These are phyloP conservation scores for Magnusiomyces sp. DNA, from an alignment of 1,139 yeast species.

Conservation along the genomic window DNA sequence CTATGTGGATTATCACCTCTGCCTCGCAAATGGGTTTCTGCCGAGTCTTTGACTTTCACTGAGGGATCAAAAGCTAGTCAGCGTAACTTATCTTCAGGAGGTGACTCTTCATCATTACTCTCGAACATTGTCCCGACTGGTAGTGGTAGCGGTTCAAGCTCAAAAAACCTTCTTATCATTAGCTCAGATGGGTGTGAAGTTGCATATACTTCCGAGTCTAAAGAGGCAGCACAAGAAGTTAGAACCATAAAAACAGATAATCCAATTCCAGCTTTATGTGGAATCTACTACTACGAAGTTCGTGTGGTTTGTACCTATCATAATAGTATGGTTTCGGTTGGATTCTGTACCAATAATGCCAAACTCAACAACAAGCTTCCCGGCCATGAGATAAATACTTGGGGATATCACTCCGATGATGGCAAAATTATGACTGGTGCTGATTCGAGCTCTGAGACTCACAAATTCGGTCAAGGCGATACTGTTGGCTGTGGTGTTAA, in stretches of 20 bases:
- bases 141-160: no score
- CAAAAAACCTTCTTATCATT: no score
- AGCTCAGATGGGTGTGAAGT: slow-evolving; percentile 11
- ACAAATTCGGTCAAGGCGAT: slow-evolving; percentile 47
- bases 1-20: no score
- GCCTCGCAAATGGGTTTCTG: no score
- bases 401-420: slow-evolving; percentile 53
- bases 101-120: no score
- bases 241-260: slow-evolving; percentile 36
- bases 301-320: slow-evolving; percentile 29
- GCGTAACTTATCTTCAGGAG: no score
- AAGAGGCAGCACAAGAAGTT: slow-evolving; percentile 16
- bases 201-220: slow-evolving; percentile 14
- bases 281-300: slow-evolving; percentile 52
- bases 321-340: slow-evolving; percentile 27
- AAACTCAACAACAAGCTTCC: slow-evolving; percentile 32
- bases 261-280: slow-evolving; percentile 38
- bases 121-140: no score
- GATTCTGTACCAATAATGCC: slow-evolving; percentile 27
- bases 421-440: slow-evolving; percentile 41
- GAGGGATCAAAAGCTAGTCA: no score
- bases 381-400: slow-evolving; percentile 43
- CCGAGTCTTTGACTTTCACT: no score
- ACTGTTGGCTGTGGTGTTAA: slow-evolving; percentile 80
- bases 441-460: slow-evolving; percentile 25